Evolutionary conservation across 352 stramenopile genomes (phyloP).

Genomic region (Phytophthora cryptogea): DNA sequence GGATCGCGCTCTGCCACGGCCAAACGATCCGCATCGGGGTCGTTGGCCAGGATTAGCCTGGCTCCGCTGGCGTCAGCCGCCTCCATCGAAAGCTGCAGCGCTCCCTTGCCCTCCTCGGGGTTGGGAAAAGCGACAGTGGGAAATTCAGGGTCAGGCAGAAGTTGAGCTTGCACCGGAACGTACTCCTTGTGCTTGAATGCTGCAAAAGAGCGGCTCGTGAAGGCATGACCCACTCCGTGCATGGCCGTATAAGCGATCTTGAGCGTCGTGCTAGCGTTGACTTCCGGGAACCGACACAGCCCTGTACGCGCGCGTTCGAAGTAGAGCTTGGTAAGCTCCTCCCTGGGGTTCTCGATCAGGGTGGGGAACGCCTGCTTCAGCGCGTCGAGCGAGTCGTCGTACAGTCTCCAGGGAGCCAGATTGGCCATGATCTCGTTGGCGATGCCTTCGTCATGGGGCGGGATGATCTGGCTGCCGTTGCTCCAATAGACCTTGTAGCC

Average conservation of each 20-base stretch:
- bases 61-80: conserved; percentile 76
- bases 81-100: conserved; percentile 93
- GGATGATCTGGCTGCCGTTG: conserved; percentile 97
- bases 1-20: conserved; percentile 93
- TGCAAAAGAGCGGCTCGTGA: conserved; percentile 91
- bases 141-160: conserved; percentile 95
- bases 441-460: conserved; percentile 95
- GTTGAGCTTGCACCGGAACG: conserved; percentile 85
- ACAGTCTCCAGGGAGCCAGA: conserved; percentile 85
- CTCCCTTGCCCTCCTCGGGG: conserved; percentile 97
- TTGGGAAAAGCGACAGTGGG: conserved; percentile 98
- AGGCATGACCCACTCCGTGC: conserved; percentile 96
- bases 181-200: conserved; percentile 90
- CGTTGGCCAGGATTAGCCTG: conserved; percentile 96
- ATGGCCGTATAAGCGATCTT: conserved; percentile 97
- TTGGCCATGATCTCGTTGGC: conserved; percentile 90
- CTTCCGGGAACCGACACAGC: conserved; percentile 69
- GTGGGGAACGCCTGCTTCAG: conserved; percentile 37
- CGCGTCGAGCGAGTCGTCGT: conserved; percentile 53
- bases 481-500: conserved; percentile 98
- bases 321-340: conserved; percentile 75
- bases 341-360: conserved; percentile 69
- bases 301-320: conserved; percentile 53
- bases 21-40: conserved; percentile 98
- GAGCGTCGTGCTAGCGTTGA: conserved; percentile 60